Conservation (phyloP, 306 rosid genomes). For the Comarum palustre region DNA sequence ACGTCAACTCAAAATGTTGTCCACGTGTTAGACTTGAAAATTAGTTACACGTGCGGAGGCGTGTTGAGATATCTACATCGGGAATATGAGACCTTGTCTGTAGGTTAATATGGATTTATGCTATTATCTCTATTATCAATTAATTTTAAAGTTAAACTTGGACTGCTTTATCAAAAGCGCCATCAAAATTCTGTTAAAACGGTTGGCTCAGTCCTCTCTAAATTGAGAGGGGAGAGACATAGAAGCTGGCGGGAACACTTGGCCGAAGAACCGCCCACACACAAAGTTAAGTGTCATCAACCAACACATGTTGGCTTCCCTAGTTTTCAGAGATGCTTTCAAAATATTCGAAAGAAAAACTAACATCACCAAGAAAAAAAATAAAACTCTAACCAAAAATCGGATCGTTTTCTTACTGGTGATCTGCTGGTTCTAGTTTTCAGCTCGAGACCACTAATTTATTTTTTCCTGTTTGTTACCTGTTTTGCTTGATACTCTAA, state of each 20-base stretch:
- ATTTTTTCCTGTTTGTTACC: too few species aligned
- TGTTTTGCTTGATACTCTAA: neutral
- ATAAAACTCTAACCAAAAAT: slow-evolving; percentile 19
- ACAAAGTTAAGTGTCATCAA: neutral
- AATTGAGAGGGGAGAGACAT: slow-evolving; percentile 1
- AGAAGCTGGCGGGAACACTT: slow-evolving; percentile 26
- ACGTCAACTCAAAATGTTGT: too few species aligned
- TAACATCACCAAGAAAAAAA: neutral
- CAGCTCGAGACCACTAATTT: neutral
- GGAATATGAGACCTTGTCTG: too few species aligned
- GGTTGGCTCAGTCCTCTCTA: slow-evolving; percentile 7
- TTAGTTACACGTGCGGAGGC: too few species aligned
- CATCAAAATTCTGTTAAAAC: slow-evolving; percentile 24
- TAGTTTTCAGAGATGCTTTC: neutral
- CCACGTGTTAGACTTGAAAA: too few species aligned
- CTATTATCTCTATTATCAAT: too few species aligned
- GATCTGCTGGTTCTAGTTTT: neutral
- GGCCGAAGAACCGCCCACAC: slow-evolving; percentile 1
- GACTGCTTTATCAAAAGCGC: too few species aligned
- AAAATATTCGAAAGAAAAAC: slow-evolving; percentile 18
- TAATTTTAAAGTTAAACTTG: too few species aligned
- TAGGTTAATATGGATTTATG: too few species aligned
- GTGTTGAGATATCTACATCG: too few species aligned
- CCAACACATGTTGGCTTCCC: slow-evolving; percentile 8
- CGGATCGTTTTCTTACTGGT: slow-evolving; percentile 5